Evolutionary conservation across 140 eudicot genomes (phyloP), one percentile per base, ranked within the genome.

Genomic region (Anethum foeniculum): DNA sequence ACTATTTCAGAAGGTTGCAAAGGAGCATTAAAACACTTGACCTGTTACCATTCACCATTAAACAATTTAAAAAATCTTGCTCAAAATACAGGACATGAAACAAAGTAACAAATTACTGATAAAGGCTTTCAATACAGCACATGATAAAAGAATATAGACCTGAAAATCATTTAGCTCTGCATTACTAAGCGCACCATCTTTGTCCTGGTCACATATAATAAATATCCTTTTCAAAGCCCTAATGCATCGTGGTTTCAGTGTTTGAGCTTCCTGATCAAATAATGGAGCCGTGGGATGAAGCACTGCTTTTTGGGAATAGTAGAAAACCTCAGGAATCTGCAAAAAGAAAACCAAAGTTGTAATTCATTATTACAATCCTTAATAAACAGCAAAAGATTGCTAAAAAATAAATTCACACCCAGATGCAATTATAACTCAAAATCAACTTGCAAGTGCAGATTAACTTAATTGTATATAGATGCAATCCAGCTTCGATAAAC

Each of bases 251-350:
- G 99, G 97, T 81, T 91, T 92, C 83, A 95, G 79, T 43, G 97
- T 91, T 83, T 95, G 99, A 79, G 90, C 86, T 74, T 95, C 97
- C 79, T 92, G 99, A 78, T 95, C 99, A 84, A 95, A 92, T 34
- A 95, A 76, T 51, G 99, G 97, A 79, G 97, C 97, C 3, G 97
- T 95, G 7, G 99, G 99, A 88, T 95, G 99, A 84, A 95, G 89
- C 72, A 95, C 99, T 25, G 99, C 97, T 83, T 95, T 95, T 76
- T 95, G 99, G 25, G 99, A 90, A 77, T 92, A 92, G 84, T 88
- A 92, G 80, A 95, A 95, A 46, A 95, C 99, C 89, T 95, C 99
- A 1, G 97, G 92, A 71, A 92, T 88, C 99, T 95, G 90, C 84
- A 90, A 78, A 34, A 6, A 47, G 18, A 5, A 6, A 11, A 46